Evolutionary conservation across 176 grass and related monocot genomes (phyloP), one percentile per base, ranked within the genome.

Genomic region (Paspalum vaginatum): DNA sequence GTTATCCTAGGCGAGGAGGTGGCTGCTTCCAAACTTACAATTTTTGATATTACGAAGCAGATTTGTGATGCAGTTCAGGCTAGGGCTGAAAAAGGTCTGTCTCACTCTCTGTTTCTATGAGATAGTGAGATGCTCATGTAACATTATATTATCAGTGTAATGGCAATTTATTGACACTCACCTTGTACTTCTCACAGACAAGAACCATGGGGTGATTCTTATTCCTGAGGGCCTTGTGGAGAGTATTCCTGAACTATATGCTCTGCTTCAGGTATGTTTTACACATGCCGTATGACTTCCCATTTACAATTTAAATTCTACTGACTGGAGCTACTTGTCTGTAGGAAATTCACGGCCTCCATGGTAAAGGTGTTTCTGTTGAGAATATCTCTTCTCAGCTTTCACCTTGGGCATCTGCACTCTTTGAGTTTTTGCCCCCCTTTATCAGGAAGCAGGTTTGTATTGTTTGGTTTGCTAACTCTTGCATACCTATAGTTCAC

Each of bases 221-320:
- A 99, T 99, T 78, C 96, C 96, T 2, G 96, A 99, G 90, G 96
- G 96, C 14, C 93, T 99, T 87, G 96, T 99, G 37, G 96, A 99
- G 85, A 99, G 82, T 72, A 95, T 95, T 91, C 96, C 96, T 55
- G 96, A 99, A 91, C 65, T 99, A 46, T 99, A 99, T 64, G 96
- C 96, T 52, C 79, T 99, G 53, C 91, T 99, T 79, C 96, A 99
- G 87, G 96, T 99, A 81, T 42, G 58, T 83, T 51, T 45, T 2
- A 32, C 32, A 42, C 15, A 59, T 54, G 8, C 27, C 7, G 46
- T 79, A 24, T 39, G 22, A 25, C 5, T 77, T 25, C 24, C 26
- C 44, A 84, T 83, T 71, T 75, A 52, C 27, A 24, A 22, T 42
- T 75, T 65, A 72, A n/a, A 20, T 42, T 75, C 61, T 76, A 77